Base-by-base conservation (phyloP, 768 basidiomycete genomes). In the Saitozyma sp. region DNA sequence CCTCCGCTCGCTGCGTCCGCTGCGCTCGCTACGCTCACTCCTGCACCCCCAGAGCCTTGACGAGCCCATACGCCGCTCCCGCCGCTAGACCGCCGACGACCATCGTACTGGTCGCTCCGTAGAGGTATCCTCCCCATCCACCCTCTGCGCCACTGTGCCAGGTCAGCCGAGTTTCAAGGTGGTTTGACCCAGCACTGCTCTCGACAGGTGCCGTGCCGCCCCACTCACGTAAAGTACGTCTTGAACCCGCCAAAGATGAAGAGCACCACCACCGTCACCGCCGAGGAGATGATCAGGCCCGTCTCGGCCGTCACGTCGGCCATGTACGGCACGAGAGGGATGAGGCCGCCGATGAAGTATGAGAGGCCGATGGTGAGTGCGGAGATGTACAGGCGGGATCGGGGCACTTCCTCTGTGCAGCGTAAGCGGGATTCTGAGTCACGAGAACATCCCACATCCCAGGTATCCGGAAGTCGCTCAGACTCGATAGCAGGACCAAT, bases 331-430 rank as follows among this genome's bases (percentile, higher is more conserved):
- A 93, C 69, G 42, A 99, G 85, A 0, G 96, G 96, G 71, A 98
- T 90, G 59, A 94, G 83, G 39, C 96, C 96, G 50, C 96, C 96
- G 58, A 95, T 56, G 65, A 94, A 88, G 82, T 98, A 95, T 11
- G 92, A 92, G 74, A 92, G 84, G 64, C 95, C 96, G 75, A 99
- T 98, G 0, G 95, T 98, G 67, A 95, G 84, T 1, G 95, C 95
- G 1, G 92, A 94, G 42, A 88, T 84, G 81, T 92, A 97, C 66
- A 96, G 83, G 37, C 96, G 85, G 19, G 84, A 83, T 16, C 86
- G 86, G 0, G 94, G 90, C 42, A 96, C 85, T 80, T 98, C 95
- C 84, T 96, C 94, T 89, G 76, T 56, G 20, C 1, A 58, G 42
- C 8, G 56, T 50, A 9, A 54, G 53, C 43, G 29, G 29, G 29